Conservation (phyloP, 75 land plant species). For the Adiantum capillusveneris region DNA sequence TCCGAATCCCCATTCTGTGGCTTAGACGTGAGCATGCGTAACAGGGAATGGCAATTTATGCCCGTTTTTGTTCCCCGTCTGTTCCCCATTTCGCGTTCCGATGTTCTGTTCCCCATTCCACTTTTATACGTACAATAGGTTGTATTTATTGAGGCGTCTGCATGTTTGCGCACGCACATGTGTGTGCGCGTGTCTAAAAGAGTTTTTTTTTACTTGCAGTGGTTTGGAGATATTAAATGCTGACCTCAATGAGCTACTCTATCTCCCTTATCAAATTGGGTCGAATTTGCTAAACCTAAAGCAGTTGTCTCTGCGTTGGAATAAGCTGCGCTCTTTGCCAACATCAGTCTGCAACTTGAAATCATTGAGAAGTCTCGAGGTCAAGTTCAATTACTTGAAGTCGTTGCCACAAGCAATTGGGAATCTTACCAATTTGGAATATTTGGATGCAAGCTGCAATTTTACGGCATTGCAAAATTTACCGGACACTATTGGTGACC, state of each 20-base stretch:
- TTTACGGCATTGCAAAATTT: conserved; percentile 61
- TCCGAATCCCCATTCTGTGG: too few species aligned
- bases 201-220: too few species aligned
- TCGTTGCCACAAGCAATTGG: conserved; percentile 68
- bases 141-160: too few species aligned
- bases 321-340: conserved; percentile 70
- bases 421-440: conserved; percentile 56
- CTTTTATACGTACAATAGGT: too few species aligned
- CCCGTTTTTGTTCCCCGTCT: too few species aligned
- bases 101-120: too few species aligned
- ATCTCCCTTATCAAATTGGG: conserved; percentile 75
- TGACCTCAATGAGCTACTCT: conserved; percentile 60
- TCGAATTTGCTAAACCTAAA: conserved; percentile 42
- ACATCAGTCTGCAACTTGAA: conserved; percentile 65
- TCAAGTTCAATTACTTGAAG: conserved; percentile 77
- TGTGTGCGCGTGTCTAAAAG: too few species aligned
- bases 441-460: conserved; percentile 68
- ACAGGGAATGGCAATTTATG: too few species aligned
- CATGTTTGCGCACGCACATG: too few species aligned
- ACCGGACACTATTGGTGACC: conserved; percentile 70
- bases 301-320: conserved; percentile 51
- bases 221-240: conserved; percentile 63
- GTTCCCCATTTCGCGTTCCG: too few species aligned
- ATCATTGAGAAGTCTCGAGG: conserved; percentile 58
- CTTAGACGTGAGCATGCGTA: too few species aligned